Percentiles rank a stretch among this genome's conserved stretches.
These are phyloP conservation scores for Tephrocybe sp. DNA, from an alignment of 768 basidiomycete genomes.

Conservation along the genomic window DNA sequence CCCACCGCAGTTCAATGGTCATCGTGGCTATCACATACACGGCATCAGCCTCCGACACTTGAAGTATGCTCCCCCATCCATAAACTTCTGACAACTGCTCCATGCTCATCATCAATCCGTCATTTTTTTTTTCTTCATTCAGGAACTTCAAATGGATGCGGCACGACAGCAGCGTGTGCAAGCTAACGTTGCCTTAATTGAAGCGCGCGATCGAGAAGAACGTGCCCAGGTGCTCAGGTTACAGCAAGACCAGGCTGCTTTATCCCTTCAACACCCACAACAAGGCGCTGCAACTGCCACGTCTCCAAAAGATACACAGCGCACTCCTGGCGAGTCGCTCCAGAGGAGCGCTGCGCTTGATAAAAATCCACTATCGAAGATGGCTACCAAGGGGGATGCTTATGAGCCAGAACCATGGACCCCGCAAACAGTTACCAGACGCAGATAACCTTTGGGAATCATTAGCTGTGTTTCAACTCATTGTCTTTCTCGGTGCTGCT, in stretches of 20 bases:
- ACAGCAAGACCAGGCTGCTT: constrained; percentile 5
- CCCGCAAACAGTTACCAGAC: constrained; percentile 14
- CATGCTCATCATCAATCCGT: no score
- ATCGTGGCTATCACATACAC: neutral
- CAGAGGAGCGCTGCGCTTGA: neutral
- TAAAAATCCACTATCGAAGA: constrained; percentile 6
- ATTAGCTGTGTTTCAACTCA: neutral
- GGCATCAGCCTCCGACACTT: neutral
- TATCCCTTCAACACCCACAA: constrained; percentile 6
- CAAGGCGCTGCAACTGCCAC: neutral
- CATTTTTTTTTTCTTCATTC: neutral
- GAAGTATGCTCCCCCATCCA: no score
- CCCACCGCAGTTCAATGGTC: no score
- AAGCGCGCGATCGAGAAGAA: constrained; percentile 56
- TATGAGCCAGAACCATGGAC: constrained; percentile 18
- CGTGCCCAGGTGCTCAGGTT: constrained; percentile 29
- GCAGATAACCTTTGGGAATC: no score
- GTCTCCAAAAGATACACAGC: neutral
- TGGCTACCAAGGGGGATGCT: constrained; percentile 6
- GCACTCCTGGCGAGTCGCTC: neutral
- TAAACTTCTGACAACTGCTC: no score
- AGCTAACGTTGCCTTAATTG: constrained; percentile 52
- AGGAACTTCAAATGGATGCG: constrained; percentile 65
- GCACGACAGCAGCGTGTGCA: constrained; percentile 51
- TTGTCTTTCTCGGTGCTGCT: neutral